These are phyloP conservation scores for Amanita subjunquillea DNA, from an alignment of 768 basidiomycete genomes.

Conservation along the genomic window DNA sequence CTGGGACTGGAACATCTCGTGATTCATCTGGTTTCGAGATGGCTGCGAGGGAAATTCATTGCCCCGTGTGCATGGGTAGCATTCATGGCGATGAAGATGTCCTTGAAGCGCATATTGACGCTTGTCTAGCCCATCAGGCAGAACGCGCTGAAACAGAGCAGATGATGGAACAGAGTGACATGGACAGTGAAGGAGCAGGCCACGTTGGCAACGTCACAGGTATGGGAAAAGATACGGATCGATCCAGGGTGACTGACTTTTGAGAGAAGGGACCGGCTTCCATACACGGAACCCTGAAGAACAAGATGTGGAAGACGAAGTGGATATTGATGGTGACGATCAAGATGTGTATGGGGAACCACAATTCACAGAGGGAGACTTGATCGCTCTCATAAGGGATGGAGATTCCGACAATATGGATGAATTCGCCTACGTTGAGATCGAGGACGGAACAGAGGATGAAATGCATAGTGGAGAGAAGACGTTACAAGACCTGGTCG, in stretches of 20 bases:
- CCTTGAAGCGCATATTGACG: conserved; percentile 72
- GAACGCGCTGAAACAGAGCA: conserved; percentile 13
- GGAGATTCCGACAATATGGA: conserved; percentile 16
- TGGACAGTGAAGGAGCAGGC: conserved; percentile 20
- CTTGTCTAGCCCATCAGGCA: conserved; percentile 56
- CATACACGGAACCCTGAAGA: conserved; percentile 44
- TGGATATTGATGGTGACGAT: conserved; percentile 76
- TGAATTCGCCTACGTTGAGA: conserved; percentile 31
- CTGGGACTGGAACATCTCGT: conserved; percentile 19
- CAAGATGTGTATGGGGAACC: conserved; percentile 52
- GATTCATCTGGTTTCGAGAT: conserved; percentile 5
- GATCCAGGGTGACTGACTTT: background rate
- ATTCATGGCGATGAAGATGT: conserved; percentile 64
- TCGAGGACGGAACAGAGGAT: conserved; percentile 27
- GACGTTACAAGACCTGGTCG: conserved; percentile 43
- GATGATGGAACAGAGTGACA: conserved; percentile 15
- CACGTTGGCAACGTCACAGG: conserved; percentile 41
- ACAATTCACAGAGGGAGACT: conserved; percentile 71
- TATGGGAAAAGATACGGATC: conserved; percentile 14
- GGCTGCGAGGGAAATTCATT: conserved; percentile 37
- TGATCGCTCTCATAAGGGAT: conserved; percentile 28
- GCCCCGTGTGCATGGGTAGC: conserved; percentile 55
- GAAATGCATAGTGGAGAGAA: conserved; percentile 22
- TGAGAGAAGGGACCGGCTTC: conserved; percentile 58
- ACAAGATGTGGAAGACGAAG: conserved; percentile 66